Evolutionary conservation across 2,329 filamentous ascomycete species (phyloP), one percentile per base, ranked within the genome.

Genomic region (Talaromyces funiculosus): DNA sequence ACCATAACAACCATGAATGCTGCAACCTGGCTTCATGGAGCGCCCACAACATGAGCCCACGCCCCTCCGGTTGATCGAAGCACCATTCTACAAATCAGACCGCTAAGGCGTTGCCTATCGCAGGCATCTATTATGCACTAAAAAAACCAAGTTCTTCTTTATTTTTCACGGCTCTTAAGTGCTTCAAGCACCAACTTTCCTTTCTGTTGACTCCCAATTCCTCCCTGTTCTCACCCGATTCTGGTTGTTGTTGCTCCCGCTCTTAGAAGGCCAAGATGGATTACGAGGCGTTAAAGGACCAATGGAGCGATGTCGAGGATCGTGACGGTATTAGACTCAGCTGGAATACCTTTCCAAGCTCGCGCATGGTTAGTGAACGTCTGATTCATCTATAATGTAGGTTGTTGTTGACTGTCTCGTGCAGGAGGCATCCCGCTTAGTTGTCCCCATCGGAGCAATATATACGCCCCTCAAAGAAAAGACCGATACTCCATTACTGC

Each of bases 291-390:
- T 80, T 96, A 67, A 97, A 97, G 80, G 92, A 97, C 78, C 89
- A 93, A 80, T 97, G 92, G 92, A 91, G 88, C 71, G 92, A 97
- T 75, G 88, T 96, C 62, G 94, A 99, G 81, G 94, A 99, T 72
- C 87, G 90, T 68, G 94, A 99, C 86, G 94, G 94, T 63, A 86
- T 97, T 71, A 88, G 94, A 65, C 83, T 99, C 67, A 97, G 93
- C 78, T 99, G 94, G 94, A 99, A 99, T 75, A 95, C 95, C 63
- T 96, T 99, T 72, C 94, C 94, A 54, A 97, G 92, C 81, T 93
- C 93, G 72, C 91, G 94, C 75, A 97, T 99, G 92, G 92, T 91
- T 69, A 69, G 84, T 78, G 60, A 63, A 59, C 60, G 37, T 58
- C 20, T 7, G 22, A 40, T 40, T 54, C 14, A 37, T 57, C 43